Evolutionary conservation across 345 rosid genomes (phyloP), one percentile per base, ranked within the genome.

Genomic region (Dimocarpus longan): DNA sequence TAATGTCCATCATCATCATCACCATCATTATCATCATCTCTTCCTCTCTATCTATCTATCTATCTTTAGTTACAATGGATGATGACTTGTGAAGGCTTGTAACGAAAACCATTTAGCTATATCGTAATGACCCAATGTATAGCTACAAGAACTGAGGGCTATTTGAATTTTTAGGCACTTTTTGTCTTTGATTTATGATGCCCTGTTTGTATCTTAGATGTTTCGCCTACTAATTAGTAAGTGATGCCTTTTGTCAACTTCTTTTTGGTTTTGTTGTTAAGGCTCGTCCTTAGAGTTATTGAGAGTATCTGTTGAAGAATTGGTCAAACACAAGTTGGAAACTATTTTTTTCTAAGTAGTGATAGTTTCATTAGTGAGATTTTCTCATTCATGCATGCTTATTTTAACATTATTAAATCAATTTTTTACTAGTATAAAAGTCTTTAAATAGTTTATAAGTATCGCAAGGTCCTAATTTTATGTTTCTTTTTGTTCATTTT

Each of bases 101-200:
- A 24, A 68, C 0, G 71, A 62, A 77, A 66, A 75, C 66, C 71
- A 73, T 16, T 67, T 37, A 12, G 59, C 67, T 46, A 26, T 22
- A 48, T 75, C 40, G 40, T 57, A 66, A 79, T 82, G 85, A 82
- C 69, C 64, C 0, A 42, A 24, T 39, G 2, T 46, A 66, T 76
- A 56, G 77, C 77, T 71, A 82, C 79, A 80, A 74, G 80, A 78
- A 78, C 80, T 82, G 82, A 82, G 82, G 85, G 82, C 82, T 63
- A 10, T 48, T 63, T 44, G n/a, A 10, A 9, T 28, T 22, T 18
- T 5, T 43, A 21, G 44, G 57, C 37, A 32, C 2, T 32, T 26
- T 59, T 37, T 43, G 37, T 42, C 21, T 5, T 2, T 1, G 8
- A 10, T 46, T 46, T 8, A 46, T 46, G 52, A 46, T 46, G 52